Conservation (phyloP, 306 rosid species). For the Vachellia pachyceras region DNA sequence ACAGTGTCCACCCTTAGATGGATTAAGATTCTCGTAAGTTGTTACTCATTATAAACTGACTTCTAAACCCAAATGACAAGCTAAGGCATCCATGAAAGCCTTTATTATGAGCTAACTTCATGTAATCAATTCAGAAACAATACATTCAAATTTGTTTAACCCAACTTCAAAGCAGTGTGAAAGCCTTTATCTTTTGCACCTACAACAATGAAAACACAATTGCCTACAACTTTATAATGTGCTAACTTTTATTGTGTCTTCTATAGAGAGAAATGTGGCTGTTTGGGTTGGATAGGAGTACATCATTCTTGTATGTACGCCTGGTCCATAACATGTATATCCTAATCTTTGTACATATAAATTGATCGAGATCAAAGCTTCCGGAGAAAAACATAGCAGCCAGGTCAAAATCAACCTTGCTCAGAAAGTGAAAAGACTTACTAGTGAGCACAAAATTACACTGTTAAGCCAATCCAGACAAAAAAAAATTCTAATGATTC, state of each 20-base stretch:
- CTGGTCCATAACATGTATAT: neutral
- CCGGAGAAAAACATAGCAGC: neutral
- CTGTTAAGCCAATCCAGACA: neutral
- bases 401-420: neutral
- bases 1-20: neutral
- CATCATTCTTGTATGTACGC: neutral
- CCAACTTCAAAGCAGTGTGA: neutral
- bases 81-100: neutral
- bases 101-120: slow-evolving; percentile 2
- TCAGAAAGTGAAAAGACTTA: slow-evolving; percentile 9
- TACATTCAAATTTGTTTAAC: neutral
- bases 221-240: neutral
- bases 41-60: neutral
- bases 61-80: neutral
- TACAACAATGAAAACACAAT: neutral
- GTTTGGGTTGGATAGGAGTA: neutral
- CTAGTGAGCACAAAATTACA: neutral
- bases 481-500: neutral
- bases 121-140: neutral
- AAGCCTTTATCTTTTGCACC: neutral
- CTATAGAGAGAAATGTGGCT: neutral
- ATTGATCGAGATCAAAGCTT: neutral
- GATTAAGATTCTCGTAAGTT: neutral
- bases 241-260: neutral
- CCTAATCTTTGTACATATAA: neutral